Evolutionary conservation across 1,139 yeast species (phyloP), one percentile per base, ranked within the genome.

Genomic region (Geotrichum australiense): DNA sequence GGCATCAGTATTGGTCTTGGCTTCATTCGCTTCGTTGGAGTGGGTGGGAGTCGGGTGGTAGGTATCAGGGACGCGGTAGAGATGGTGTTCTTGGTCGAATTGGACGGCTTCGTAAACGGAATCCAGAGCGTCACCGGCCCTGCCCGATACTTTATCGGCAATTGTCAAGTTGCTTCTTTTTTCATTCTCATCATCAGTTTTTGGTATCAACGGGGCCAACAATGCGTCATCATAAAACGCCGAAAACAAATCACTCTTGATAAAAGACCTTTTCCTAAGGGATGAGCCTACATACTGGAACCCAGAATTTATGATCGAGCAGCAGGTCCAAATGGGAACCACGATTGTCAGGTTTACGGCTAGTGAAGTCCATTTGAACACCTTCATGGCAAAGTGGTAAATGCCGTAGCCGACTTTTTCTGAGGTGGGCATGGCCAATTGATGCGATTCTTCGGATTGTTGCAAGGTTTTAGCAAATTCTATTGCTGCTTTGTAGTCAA

Each of bases 41-140:
- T n/a, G n/a, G n/a, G n/a, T n/a, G n/a, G n/a, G n/a, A n/a, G n/a
- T n/a, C n/a, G 20, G 15, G 12, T 31, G 18, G 35, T 6, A 10
- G 6, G 16, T 16, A 11, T 18, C 11, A 15, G 30, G 7, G 15
- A 5, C 30, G 11, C 24, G 8, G 22, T 12, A 15, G 23, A 23
- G 8, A 6, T 32, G 25, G 18, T 22, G 5, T 3, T 25, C 37
- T 15, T 20, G n/a, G 15, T 36, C 27, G n/a, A 14, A 19, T 6
- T 34, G 23, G 18, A 62, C 54, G 3, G 61, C 58, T 15, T 49
- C 41, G 47, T 59, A 59, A 46, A 61, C 50, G 15, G 54, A 45
- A 44, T 63, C 67, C 23, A 79, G 72, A 41, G 78, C 68, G 21
- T 60, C 66, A 45, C 76, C 81, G 20, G 78, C 75, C 41, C 72